These are phyloP conservation scores for Jacaranda copaia DNA, from an alignment of 257 asterid genomes.

Conservation along the genomic window DNA sequence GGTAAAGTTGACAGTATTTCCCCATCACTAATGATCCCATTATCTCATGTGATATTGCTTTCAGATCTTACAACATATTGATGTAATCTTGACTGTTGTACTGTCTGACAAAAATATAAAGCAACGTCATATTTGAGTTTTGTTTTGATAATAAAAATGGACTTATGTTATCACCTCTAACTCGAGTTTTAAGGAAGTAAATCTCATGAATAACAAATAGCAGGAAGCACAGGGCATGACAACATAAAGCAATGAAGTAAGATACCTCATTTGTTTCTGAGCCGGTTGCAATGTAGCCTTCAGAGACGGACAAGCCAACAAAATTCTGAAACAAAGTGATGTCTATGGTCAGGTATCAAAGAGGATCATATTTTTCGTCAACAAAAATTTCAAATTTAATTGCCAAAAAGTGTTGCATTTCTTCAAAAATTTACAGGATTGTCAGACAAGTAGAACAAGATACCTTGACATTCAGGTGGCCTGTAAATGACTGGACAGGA, in stretches of 20 bases:
- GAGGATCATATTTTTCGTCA: slow-evolving; percentile 1
- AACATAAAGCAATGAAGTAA: slow-evolving; percentile 7
- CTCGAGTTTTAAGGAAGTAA: too few relatives aligned
- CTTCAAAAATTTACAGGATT: slow-evolving; percentile 5
- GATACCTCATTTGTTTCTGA: slow-evolving; percentile 96
- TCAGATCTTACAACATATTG: too few relatives aligned
- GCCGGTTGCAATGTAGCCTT: slow-evolving; percentile 96
- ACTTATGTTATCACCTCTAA: too few relatives aligned
- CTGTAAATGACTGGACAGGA: slow-evolving; percentile 93
- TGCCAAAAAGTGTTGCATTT: background rate
- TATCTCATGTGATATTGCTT: too few relatives aligned
- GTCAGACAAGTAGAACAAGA: background rate
- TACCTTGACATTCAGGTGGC: slow-evolving; percentile 95
- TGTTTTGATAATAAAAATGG: too few relatives aligned
- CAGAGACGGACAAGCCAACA: slow-evolving; percentile 90
- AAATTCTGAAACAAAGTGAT: slow-evolving; percentile 72
- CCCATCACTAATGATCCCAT: too few relatives aligned
- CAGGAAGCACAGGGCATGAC: background rate
- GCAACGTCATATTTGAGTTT: too few relatives aligned
- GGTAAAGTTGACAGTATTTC: too few relatives aligned
- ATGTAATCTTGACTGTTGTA: too few relatives aligned
- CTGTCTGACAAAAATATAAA: too few relatives aligned
- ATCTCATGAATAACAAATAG: background rate
- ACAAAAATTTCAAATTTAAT: background rate
- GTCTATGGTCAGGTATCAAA: slow-evolving; percentile 30